Evolutionary conservation across 2,329 filamentous ascomycete species (phyloP).

Genomic region (Cercospora zeina): DNA sequence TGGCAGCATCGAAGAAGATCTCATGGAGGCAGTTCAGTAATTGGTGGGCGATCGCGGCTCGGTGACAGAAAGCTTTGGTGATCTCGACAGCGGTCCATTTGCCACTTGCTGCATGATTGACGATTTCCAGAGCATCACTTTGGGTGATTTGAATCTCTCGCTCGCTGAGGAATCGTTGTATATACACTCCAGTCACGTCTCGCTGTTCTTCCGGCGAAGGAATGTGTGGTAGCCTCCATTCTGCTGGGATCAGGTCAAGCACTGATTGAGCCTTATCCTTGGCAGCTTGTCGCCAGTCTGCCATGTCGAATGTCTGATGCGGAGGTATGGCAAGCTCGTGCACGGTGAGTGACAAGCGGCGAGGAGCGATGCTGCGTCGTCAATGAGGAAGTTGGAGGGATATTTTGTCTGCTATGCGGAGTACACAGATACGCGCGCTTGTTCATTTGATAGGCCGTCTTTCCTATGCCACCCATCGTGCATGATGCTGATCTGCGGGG

Average conservation of each 20-base stretch:
- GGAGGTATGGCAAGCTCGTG: not conserved
- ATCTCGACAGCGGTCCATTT: slow-evolving; percentile 59
- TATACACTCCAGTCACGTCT: slow-evolving; percentile 58
- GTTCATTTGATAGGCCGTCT: not conserved
- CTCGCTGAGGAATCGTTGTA: slow-evolving; percentile 56
- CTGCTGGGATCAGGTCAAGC: slow-evolving; percentile 55
- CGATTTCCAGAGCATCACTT: slow-evolving; percentile 59
- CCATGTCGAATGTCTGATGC: slow-evolving; percentile 16
- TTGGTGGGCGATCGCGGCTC: slow-evolving; percentile 56
- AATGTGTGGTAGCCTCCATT: slow-evolving; percentile 55
- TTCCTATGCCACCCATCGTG: slow-evolving; percentile 10
- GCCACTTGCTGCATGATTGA: slow-evolving; percentile 55
- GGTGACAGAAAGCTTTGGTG: slow-evolving; percentile 58
- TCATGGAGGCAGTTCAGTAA: slow-evolving; percentile 49
- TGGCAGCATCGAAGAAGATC: slow-evolving; percentile 52
- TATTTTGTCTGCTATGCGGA: slow-evolving; percentile 6
- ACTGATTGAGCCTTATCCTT: slow-evolving; percentile 57
- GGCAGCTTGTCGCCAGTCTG: slow-evolving; percentile 54
- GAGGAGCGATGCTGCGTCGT: not conserved
- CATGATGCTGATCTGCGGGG: slow-evolving; percentile 14
- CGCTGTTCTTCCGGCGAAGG: slow-evolving; percentile 55
- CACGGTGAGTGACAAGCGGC: not conserved
- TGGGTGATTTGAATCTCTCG: slow-evolving; percentile 63
- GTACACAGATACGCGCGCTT: slow-evolving; percentile 13
- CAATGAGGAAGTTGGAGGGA: not conserved